phyloP scores from a whole-genome alignment of 2,329 filamentous ascomycete genomes.

The Thelonectria olida region DNA sequence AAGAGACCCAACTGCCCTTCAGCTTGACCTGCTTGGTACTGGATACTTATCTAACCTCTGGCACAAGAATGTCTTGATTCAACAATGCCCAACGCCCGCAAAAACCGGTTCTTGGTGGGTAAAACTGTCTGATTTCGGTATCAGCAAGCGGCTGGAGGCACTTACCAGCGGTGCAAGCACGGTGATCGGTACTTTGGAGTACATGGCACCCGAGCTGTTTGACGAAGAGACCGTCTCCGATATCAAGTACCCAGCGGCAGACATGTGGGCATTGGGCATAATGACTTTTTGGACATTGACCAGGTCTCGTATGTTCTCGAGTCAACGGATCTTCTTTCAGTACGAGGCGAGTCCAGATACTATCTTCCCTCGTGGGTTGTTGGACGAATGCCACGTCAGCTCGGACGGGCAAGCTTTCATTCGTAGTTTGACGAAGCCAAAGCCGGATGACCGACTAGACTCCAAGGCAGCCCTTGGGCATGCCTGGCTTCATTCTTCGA shows the following conservation, averaged over 20 bases:
- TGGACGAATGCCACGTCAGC: slow-evolving; percentile 1
- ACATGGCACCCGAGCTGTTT: slow-evolving; percentile 34
- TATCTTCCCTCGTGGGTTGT: background rate
- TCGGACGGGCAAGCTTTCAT: slow-evolving; percentile 3
- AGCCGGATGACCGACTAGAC: background rate
- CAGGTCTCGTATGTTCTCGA: background rate
- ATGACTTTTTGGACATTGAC: slow-evolving; percentile 26
- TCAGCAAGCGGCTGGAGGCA: slow-evolving; percentile 31
- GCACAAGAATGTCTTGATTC: slow-evolving; percentile 33
- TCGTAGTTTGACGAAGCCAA: slow-evolving; percentile 1
- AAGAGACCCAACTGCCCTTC: background rate
- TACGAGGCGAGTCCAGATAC: background rate
- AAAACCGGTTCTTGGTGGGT: slow-evolving; percentile 29
- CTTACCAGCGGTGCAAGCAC: background rate
- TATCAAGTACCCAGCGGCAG: slow-evolving; percentile 22
- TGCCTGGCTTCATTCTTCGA: background rate
- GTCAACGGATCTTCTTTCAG: background rate
- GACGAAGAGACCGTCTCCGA: background rate
- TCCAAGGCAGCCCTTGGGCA: background rate
- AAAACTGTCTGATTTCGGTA: slow-evolving; percentile 36
- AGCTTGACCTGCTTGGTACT: background rate
- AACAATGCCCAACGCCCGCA: slow-evolving; percentile 14
- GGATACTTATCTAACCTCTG: background rate
- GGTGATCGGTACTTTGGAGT: slow-evolving; percentile 18
- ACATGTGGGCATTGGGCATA: slow-evolving; percentile 38